Evolutionary conservation across 768 basidiomycete genomes (phyloP).

Genomic region (Pisolithus tinctorius): DNA sequence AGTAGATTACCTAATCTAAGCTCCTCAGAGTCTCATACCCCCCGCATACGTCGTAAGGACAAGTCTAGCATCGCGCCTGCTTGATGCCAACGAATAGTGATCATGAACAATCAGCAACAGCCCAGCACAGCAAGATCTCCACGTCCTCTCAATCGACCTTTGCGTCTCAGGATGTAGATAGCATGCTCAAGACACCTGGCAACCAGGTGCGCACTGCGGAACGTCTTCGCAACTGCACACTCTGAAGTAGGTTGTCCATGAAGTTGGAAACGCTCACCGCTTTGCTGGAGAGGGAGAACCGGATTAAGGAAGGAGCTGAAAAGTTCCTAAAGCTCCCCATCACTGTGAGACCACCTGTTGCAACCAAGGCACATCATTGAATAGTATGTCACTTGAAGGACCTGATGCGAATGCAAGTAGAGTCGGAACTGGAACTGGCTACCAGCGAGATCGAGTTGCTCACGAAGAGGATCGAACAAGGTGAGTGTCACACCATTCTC

Average conservation of each 20-base stretch:
- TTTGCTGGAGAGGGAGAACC: conserved; percentile 66
- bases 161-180: conserved; percentile 19
- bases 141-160: conserved; percentile 25
- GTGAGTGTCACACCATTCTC: conserved; percentile 19
- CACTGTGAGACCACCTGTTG: conserved; percentile 32
- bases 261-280: conserved; percentile 64
- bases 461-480: conserved; percentile 41
- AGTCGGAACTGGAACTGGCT: conserved; percentile 72
- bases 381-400: conserved; percentile 33
- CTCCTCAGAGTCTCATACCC: no score
- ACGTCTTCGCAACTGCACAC: background rate
- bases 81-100: conserved; percentile 26
- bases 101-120: conserved; percentile 18
- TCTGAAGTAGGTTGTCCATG: background rate
- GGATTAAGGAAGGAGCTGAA: conserved; percentile 90
- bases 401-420: conserved; percentile 62
- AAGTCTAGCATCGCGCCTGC: background rate
- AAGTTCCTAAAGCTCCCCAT: conserved; percentile 70
- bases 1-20: background rate
- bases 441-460: conserved; percentile 66
- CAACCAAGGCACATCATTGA: conserved; percentile 7
- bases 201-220: conserved; percentile 22
- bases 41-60: background rate
- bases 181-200: conserved; percentile 14
- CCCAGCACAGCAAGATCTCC: conserved; percentile 22